Evolutionary conservation across 2,329 filamentous ascomycete species (phyloP), one percentile per base, ranked within the genome.

Genomic region (Epichloe glyceriae): DNA sequence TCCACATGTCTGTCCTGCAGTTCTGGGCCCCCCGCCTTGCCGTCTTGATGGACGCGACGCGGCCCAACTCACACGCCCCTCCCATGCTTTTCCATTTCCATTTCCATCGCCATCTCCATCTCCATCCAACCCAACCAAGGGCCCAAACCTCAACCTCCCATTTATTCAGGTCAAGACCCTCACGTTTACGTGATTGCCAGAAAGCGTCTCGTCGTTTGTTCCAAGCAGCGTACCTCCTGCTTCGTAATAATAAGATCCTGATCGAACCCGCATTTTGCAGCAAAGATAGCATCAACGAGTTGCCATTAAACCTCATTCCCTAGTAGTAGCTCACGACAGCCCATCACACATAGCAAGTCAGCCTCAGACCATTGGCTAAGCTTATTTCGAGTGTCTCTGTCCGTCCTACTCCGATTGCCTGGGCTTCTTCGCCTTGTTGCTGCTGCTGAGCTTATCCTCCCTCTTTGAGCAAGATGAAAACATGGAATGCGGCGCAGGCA

Each of bases 41-140:
- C 8, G 26, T 34, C 43, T n/a, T n/a, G 15, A n/a, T 49, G 14
- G 47, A 43, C 47, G 47, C 47, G 47, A 49, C 47, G 47, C 47
- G 47, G 34, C 20, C 5, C n/a, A 43, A 47, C 6, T 47, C 14
- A 47, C 45, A 47, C 45, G 43, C 43, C 19, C 15, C 45, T 30
- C 33, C 17, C 45, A 30, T 30, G 8, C 26, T 30, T 30, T 30
- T 11, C 26, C 22, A 22, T 22, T 6, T 22, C 22, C 22, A 10
- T 30, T 8, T 30, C 26, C 26, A 30, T 30, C 26, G 3, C 26
- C 26, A 30, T 26, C 22, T 26, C 22, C 7, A 26, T 26, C 22
- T 2, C 8, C 26, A 30, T 10, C 26, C 8, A 30, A 30, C 26
- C 26, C 8, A 30, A 30, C 26, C 26, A 30, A 30, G 26, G 26